phyloP scores from a whole-genome alignment of 2,329 filamentous ascomycete genomes.

The Fusarium lateritium region DNA sequence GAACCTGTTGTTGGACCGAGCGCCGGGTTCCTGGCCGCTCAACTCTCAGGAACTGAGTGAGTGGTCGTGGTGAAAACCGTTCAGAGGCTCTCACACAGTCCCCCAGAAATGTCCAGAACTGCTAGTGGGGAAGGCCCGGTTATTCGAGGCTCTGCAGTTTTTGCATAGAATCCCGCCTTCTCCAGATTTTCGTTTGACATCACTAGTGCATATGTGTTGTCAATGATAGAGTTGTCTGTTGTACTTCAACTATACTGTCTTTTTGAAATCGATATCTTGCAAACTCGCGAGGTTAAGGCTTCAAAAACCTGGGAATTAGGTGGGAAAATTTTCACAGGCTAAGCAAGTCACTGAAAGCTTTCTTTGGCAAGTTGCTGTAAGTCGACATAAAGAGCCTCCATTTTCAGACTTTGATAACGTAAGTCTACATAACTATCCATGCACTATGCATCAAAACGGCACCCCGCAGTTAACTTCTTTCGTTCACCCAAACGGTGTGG shows the following conservation, averaged over 20 bases:
- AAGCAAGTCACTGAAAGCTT: not conserved
- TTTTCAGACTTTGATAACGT: constrained; percentile 40
- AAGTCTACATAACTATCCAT: constrained; percentile 40
- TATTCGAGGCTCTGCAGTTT: constrained; percentile 55
- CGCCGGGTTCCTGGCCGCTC: constrained; percentile 53
- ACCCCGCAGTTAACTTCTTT: constrained; percentile 41
- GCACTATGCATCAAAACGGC: constrained; percentile 36
- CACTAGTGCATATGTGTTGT: constrained; percentile 38
- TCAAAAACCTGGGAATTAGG: not conserved
- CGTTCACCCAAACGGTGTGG: constrained; percentile 37
- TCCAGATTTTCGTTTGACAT: constrained; percentile 45
- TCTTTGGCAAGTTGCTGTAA: constrained; percentile 21
- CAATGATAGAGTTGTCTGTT: constrained; percentile 26
- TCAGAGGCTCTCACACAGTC: constrained; percentile 6
- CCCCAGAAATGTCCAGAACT: constrained; percentile 30
- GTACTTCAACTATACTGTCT: constrained; percentile 20
- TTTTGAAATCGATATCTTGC: constrained; percentile 8
- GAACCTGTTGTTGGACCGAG: constrained; percentile 44
- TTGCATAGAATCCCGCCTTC: constrained; percentile 33
- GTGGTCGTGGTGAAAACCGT: not conserved
- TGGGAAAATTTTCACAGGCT: not conserved
- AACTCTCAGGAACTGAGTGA: constrained; percentile 43
- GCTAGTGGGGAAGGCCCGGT: constrained; percentile 48
- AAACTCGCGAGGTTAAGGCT: not conserved
- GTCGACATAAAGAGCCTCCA: constrained; percentile 32